Evolutionary conservation across 805 yeast species (phyloP).

Genomic region (Candida vaughaniae): DNA sequence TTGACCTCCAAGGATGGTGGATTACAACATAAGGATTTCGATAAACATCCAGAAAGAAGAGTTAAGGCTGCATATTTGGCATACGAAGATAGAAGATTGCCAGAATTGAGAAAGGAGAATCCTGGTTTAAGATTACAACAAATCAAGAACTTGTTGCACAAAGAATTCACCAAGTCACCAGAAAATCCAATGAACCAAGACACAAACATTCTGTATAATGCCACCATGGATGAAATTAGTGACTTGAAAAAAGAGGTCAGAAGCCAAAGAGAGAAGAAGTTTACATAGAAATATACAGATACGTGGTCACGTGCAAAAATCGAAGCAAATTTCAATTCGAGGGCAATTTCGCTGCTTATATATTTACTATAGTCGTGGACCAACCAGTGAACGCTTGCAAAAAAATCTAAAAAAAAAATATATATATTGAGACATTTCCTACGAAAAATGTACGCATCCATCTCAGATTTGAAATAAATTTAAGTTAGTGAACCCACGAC

Average conservation of each 20-base stretch:
- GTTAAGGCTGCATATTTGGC: conserved; percentile 78
- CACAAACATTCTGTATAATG: conserved; percentile 62
- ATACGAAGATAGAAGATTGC: conserved; percentile 67
- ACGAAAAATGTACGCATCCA: conserved; percentile 7
- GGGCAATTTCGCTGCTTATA: conserved; percentile 9
- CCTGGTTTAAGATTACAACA: conserved; percentile 82
- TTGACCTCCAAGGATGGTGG: conserved; percentile 58
- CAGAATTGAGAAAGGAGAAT: conserved; percentile 69
- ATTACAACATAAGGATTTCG: conserved; percentile 61
- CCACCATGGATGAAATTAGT: conserved; percentile 51
- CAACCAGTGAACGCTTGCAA: conserved; percentile 2
- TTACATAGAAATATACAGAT: conserved; percentile 12
- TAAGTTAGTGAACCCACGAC: too few species aligned
- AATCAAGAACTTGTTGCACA: conserved; percentile 66
- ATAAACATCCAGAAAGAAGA: conserved; percentile 86
- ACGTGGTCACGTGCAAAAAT: background rate
- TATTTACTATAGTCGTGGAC: conserved; percentile 5
- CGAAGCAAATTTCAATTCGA: background rate
- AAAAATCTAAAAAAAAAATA: conserved; percentile 4
- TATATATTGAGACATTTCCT: conserved; percentile 7
- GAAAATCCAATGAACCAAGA: conserved; percentile 85
- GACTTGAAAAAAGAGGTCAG: conserved; percentile 49
- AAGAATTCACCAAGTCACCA: conserved; percentile 78
- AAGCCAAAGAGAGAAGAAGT: conserved; percentile 46
- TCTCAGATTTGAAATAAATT: conserved; percentile 10